Conservation (phyloP, 2,329 filamentous ascomycete species). For the Fusarium xyrophilum region DNA sequence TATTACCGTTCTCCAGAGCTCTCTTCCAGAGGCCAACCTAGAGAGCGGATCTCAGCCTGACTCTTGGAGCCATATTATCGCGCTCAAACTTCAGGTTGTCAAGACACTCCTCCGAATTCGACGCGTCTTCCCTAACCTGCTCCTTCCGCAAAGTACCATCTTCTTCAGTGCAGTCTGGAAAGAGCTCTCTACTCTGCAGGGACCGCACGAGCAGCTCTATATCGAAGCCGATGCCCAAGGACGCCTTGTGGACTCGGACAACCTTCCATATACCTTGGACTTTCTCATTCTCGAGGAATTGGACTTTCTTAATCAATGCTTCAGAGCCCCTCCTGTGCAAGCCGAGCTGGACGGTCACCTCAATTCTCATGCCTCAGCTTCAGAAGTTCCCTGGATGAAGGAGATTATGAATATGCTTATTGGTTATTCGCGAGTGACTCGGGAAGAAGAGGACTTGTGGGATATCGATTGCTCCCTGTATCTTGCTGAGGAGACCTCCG, state of each 20-base stretch:
- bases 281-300: slow-evolving; percentile 93
- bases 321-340: slow-evolving; percentile 86
- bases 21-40: slow-evolving; percentile 69
- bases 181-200: slow-evolving; percentile 77
- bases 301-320: slow-evolving; percentile 90
- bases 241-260: slow-evolving; percentile 86
- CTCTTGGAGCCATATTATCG: slow-evolving; percentile 80
- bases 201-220: slow-evolving; percentile 81
- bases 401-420: slow-evolving; percentile 87
- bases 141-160: slow-evolving; percentile 80
- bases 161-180: slow-evolving; percentile 91
- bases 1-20: slow-evolving; percentile 75
- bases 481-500: slow-evolving; percentile 90
- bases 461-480: slow-evolving; percentile 96
- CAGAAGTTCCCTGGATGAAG: slow-evolving; percentile 78
- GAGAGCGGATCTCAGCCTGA: slow-evolving; percentile 62
- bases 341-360: slow-evolving; percentile 87
- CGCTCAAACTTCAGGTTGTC: slow-evolving; percentile 91
- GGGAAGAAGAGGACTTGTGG: slow-evolving; percentile 94
- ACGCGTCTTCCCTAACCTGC: slow-evolving; percentile 78
- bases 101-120: slow-evolving; percentile 93
- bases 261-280: slow-evolving; percentile 92
- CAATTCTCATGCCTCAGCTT: slow-evolving; percentile 62
- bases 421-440: slow-evolving; percentile 86
- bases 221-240: slow-evolving; percentile 86